phyloP scores from a whole-genome alignment of 2,329 filamentous ascomycete genomes.

The Alternaria longipes region DNA sequence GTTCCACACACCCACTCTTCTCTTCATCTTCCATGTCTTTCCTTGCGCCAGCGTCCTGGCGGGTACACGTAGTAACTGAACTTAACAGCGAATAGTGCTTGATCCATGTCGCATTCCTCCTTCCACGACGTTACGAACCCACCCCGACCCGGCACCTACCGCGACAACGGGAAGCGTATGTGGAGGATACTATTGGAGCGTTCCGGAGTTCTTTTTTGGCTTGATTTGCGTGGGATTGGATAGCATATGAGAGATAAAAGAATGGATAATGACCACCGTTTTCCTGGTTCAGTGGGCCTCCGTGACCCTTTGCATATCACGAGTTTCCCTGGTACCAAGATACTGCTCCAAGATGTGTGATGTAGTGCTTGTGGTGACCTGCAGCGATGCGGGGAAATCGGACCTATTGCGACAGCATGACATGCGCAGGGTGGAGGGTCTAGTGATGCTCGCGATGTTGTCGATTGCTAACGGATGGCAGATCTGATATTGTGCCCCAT shows the following conservation, averaged over 20 bases:
- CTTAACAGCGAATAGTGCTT: conserved; percentile 39
- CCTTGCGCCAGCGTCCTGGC: conserved; percentile 17
- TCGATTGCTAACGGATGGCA: neutral
- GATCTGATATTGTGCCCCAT: neutral
- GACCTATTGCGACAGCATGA: neutral
- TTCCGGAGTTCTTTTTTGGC: conserved; percentile 16
- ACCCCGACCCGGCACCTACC: conserved; percentile 5
- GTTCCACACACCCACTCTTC: no score
- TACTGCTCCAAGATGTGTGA: neutral
- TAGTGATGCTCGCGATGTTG: neutral
- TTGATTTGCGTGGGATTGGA: conserved; percentile 1
- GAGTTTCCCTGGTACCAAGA: conserved; percentile 1
- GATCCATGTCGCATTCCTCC: conserved; percentile 16
- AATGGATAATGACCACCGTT: conserved; percentile 12
- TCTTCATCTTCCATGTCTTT: neutral
- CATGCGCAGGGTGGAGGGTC: neutral
- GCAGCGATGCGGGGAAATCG: neutral
- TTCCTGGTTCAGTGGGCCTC: neutral
- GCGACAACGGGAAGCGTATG: neutral
- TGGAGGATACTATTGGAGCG: conserved; percentile 9
- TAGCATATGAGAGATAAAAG: conserved; percentile 12
- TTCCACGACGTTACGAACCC: conserved; percentile 4
- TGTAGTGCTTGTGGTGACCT: neutral
- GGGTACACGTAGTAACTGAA: conserved; percentile 22
- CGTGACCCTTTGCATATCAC: no score